Conservation (phyloP, 805 yeast species). For the Starmera amethionina region DNA sequence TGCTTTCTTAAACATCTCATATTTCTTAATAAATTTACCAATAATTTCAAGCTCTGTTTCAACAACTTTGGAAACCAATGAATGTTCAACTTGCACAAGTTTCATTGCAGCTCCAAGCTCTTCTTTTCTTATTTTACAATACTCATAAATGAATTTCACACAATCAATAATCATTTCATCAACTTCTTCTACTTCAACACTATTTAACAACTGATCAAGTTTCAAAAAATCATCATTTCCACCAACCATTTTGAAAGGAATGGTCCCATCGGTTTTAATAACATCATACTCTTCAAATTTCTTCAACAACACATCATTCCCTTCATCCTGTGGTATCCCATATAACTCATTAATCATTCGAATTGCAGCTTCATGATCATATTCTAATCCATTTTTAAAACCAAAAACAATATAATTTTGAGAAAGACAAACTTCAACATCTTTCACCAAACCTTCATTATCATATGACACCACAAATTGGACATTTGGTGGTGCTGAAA, state of each 20-base stretch:
- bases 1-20: neutral
- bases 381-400: slow-evolving; percentile 15
- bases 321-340: slow-evolving; percentile 9
- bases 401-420: slow-evolving; percentile 25
- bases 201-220: slow-evolving; percentile 6
- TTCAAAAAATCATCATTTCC: slow-evolving; percentile 6
- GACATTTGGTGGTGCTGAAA: slow-evolving; percentile 28
- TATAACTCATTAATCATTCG: slow-evolving; percentile 9
- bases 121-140: neutral
- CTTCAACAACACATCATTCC: slow-evolving; percentile 9
- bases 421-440: slow-evolving; percentile 19
- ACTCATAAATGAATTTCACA: slow-evolving; percentile 10
- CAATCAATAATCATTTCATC: slow-evolving; percentile 12
- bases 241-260: neutral
- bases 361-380: slow-evolving; percentile 10
- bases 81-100: slow-evolving; percentile 1
- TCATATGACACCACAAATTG: slow-evolving; percentile 24
- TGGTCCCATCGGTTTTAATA: neutral
- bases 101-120: slow-evolving; percentile 2
- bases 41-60: slow-evolving; percentile 9
- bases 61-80: slow-evolving; percentile 11
- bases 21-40: slow-evolving; percentile 1
- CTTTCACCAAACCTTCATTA: slow-evolving; percentile 7
- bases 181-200: slow-evolving; percentile 11
- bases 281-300: slow-evolving; percentile 5